Evolutionary conservation across 75 land plant species (phyloP).

Genomic region (Gnetum montanum): DNA sequence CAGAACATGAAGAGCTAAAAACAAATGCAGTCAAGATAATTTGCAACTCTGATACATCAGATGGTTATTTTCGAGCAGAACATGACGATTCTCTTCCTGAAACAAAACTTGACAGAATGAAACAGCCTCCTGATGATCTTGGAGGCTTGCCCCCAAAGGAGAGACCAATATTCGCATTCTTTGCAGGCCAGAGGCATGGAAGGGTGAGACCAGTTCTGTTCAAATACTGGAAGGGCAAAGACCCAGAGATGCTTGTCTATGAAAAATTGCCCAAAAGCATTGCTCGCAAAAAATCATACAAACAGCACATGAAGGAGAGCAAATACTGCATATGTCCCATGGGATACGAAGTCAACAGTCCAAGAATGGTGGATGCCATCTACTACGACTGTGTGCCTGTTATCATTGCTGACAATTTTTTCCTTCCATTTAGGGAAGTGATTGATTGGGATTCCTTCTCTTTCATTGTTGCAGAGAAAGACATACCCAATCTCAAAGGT

Average conservation of each 20-base stretch:
- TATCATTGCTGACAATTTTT: constrained; percentile 39
- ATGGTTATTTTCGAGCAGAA: constrained; percentile 24
- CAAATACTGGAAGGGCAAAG: constrained; percentile 25
- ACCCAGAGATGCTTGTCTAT: constrained; percentile 29
- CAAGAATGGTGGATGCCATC: constrained; percentile 47
- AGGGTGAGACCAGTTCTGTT: constrained; percentile 23
- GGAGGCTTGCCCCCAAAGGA: constrained; percentile 11
- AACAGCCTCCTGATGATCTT: constrained; percentile 4
- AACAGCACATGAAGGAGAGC: constrained; percentile 26
- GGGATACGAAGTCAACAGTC: constrained; percentile 60
- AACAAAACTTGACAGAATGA: constrained; percentile 13
- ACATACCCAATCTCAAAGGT: constrained; percentile 64
- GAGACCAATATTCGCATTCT: constrained; percentile 30
- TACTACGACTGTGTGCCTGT: constrained; percentile 32
- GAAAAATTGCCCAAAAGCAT: constrained; percentile 14
- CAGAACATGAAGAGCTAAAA: constrained; percentile 13
- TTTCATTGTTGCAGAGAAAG: constrained; percentile 52
- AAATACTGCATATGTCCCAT: constrained; percentile 35
- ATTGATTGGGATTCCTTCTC: constrained; percentile 74
- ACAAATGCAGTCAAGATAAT: constrained; percentile 23
- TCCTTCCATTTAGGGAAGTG: constrained; percentile 45
- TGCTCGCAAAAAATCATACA: constrained; percentile 11
- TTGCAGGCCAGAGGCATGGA: constrained; percentile 38
- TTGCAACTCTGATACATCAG: constrained; percentile 33
- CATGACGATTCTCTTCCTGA: constrained; percentile 35